Evolutionary conservation across 805 yeast species (phyloP).

Genomic region (Starmerella riodocensis): DNA sequence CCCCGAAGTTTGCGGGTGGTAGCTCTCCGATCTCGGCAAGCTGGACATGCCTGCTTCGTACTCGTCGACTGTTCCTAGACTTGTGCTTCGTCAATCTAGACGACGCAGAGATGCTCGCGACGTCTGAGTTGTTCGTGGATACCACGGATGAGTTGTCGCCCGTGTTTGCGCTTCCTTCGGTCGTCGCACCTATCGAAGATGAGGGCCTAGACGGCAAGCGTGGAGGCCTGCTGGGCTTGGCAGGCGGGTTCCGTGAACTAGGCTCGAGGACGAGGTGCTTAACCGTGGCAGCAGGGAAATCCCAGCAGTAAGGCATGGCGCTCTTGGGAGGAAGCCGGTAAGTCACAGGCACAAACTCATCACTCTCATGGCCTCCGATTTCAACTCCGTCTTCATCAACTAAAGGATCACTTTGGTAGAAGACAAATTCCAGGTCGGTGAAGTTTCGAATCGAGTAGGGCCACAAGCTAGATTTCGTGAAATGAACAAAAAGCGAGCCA

Average conservation of each 20-base stretch:
- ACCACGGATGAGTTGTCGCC: neutral
- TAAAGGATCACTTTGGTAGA: constrained; percentile 74
- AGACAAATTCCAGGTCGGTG: constrained; percentile 70
- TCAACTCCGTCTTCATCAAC: constrained; percentile 52
- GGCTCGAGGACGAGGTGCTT: constrained; percentile 67
- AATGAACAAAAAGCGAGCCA: constrained; percentile 65
- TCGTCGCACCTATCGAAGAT: neutral
- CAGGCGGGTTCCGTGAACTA: constrained; percentile 32
- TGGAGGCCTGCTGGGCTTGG: neutral
- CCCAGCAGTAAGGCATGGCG: constrained; percentile 98
- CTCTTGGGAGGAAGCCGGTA: constrained; percentile 77
- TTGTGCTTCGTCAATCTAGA: neutral
- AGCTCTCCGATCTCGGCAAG: constrained; percentile 86
- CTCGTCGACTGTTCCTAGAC: neutral
- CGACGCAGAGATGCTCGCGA: neutral
- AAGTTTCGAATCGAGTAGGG: constrained; percentile 86
- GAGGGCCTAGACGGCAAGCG: constrained; percentile 2
- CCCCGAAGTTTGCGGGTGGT: constrained; percentile 59
- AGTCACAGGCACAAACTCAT: constrained; percentile 60
- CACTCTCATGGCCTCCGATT: constrained; percentile 22
- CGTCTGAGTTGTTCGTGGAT: neutral
- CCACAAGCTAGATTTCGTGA: constrained; percentile 73
- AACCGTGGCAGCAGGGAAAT: constrained; percentile 77
- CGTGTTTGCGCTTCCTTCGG: neutral
- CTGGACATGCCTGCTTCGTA: constrained; percentile 46